phyloP scores from a whole-genome alignment of 257 asterid species.

The Coffea canephora region DNA sequence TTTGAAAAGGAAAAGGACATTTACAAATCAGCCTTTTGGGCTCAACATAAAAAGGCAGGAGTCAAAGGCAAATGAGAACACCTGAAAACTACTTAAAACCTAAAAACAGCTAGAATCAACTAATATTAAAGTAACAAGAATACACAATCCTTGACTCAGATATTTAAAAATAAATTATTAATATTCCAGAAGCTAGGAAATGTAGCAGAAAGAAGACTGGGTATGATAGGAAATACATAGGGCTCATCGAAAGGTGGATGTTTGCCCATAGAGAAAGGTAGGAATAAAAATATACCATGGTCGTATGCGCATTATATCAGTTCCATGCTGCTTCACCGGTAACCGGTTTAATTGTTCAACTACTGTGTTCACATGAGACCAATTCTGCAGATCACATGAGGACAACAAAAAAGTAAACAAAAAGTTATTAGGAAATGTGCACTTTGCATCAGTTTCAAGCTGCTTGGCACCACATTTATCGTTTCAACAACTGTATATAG shows the following conservation, averaged over 20 bases:
- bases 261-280: conserved; percentile 4
- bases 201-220: background rate
- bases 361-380: conserved; percentile 84
- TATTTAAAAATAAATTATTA: background rate
- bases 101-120: conserved; percentile 3
- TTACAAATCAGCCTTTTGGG: background rate
- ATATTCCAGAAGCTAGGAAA: background rate
- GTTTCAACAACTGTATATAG: background rate
- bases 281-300: conserved; percentile 61
- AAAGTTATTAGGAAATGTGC: background rate
- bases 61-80: background rate
- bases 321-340: conserved; percentile 84
- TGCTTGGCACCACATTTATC: background rate
- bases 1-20: background rate
- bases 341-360: conserved; percentile 65
- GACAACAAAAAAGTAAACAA: conserved; percentile 16
- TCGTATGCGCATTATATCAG: conserved; percentile 93
- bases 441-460: background rate
- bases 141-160: background rate
- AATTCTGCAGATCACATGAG: conserved; percentile 54
- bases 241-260: background rate
- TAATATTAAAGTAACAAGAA: background rate
- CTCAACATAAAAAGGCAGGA: background rate
- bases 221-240: background rate
- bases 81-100: background rate